Evolutionary conservation across 176 grass and related monocot genomes (phyloP).

Genomic region (Avena sativa): DNA sequence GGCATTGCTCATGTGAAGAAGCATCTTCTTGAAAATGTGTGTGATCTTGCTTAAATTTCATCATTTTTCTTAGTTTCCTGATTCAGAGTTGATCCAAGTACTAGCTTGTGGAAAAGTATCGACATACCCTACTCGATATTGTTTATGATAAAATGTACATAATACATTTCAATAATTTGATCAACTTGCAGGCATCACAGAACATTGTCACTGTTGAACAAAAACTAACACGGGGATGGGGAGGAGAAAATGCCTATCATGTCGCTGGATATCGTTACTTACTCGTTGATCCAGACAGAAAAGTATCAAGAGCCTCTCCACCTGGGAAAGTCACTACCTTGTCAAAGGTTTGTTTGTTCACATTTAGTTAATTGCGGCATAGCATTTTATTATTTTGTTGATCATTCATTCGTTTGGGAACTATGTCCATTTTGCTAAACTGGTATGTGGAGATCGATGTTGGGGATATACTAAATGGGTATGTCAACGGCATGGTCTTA

Average conservation of each 20-base stretch:
- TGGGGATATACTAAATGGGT: too few species aligned
- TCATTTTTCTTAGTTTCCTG: constrained; percentile 2
- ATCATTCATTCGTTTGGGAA: constrained; percentile 10
- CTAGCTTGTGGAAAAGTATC: constrained; percentile 17
- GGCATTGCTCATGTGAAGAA: constrained; percentile 78
- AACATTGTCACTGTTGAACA: constrained; percentile 79
- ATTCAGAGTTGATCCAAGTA: constrained; percentile 12
- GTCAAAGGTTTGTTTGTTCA: constrained; percentile 64
- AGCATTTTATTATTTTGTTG: neutral
- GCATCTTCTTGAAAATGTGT: constrained; percentile 86
- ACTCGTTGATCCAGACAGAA: constrained; percentile 71
- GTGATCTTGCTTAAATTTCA: constrained; percentile 35
- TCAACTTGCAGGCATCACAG: constrained; percentile 70
- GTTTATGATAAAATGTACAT: constrained; percentile 24
- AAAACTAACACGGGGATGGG: constrained; percentile 90
- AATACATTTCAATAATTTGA: constrained; percentile 49
- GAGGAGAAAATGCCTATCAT: constrained; percentile 97
- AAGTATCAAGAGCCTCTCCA: constrained; percentile 87
- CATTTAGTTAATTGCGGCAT: neutral
- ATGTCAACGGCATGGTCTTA: too few species aligned
- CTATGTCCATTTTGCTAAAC: neutral
- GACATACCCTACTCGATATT: neutral
- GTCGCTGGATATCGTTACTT: constrained; percentile 92
- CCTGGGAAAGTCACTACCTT: constrained; percentile 92
- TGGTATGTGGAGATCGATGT: neutral